These are phyloP conservation scores for Mycena albidolilacea DNA, from an alignment of 768 basidiomycete species.

Conservation along the genomic window DNA sequence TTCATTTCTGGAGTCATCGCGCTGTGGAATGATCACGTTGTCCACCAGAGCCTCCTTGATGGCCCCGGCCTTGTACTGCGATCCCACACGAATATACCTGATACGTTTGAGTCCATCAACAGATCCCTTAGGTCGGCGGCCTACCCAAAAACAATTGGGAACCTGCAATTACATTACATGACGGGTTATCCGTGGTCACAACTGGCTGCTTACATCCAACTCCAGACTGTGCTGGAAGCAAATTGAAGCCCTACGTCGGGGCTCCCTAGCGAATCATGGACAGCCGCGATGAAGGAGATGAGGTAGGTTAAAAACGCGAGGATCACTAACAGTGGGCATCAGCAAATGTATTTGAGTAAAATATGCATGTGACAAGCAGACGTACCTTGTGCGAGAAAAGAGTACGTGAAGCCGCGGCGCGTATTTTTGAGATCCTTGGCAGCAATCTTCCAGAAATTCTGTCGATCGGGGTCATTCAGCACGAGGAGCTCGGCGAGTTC, in stretches of 20 bases:
- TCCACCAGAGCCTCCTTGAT: slow-evolving; percentile 32
- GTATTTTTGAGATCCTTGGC: slow-evolving; percentile 37
- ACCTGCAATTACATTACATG: neutral
- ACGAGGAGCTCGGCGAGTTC: slow-evolving; percentile 32
- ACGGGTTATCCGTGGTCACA: no score
- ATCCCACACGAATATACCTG: slow-evolving; percentile 33
- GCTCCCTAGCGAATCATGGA: slow-evolving; percentile 24
- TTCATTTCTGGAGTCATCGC: neutral
- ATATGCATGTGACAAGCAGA: neutral
- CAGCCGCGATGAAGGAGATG: slow-evolving; percentile 35
- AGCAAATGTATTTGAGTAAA: neutral
- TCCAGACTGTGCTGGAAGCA: slow-evolving; percentile 39
- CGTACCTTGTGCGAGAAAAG: slow-evolving; percentile 36
- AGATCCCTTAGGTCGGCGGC: neutral
- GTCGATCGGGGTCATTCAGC: slow-evolving; percentile 22
- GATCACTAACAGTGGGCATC: slow-evolving; percentile 21
- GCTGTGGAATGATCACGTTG: slow-evolving; percentile 15
- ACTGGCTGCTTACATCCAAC: slow-evolving; percentile 33
- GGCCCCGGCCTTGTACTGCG: slow-evolving; percentile 31
- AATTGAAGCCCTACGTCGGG: slow-evolving; percentile 36
- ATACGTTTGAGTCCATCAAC: neutral
- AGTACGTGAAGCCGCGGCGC: slow-evolving; percentile 32
- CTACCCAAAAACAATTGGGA: slow-evolving; percentile 37
- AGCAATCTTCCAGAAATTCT: slow-evolving; percentile 31
- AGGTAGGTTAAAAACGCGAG: slow-evolving; percentile 33